Evolutionary conservation across 495 filamentous ascomycete species (phyloP).

Genomic region (Tuber microsphaerosporum): DNA sequence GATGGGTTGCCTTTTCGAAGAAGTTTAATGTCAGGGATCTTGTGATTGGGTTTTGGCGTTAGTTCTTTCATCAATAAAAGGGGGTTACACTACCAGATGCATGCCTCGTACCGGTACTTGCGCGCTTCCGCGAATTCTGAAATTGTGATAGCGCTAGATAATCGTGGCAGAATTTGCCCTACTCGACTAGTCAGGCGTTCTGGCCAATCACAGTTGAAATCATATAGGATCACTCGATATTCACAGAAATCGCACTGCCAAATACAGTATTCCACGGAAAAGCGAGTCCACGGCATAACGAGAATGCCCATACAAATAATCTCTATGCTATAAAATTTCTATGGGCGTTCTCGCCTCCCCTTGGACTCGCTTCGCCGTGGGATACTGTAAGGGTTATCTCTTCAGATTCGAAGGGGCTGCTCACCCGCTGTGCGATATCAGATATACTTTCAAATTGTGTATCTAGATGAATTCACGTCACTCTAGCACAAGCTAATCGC

Average conservation of each 20-base stretch:
- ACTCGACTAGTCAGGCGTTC: neutral
- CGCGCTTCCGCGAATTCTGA: neutral
- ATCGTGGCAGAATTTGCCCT: neutral
- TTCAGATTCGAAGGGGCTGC: neutral
- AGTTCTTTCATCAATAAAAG: neutral
- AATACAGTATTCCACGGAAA: too few relatives aligned
- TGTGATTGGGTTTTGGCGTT: conserved; percentile 1
- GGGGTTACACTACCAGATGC: neutral
- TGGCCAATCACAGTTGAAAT: neutral
- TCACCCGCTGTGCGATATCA: neutral
- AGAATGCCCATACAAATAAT: too few relatives aligned
- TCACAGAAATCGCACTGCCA: neutral
- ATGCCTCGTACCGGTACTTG: neutral
- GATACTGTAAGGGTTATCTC: neutral
- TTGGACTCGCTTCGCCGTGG: too few relatives aligned
- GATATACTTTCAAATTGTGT: neutral
- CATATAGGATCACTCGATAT: neutral
- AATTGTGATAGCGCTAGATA: neutral
- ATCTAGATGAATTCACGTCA: neutral
- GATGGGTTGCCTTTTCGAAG: neutral
- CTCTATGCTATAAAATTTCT: too few relatives aligned
- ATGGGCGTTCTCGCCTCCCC: too few relatives aligned
- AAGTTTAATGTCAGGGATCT: neutral
- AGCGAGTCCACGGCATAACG: too few relatives aligned
- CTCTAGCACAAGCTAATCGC: neutral